Conservation (phyloP, 768 basidiomycete genomes). For the Pisolithus orientalis region DNA sequence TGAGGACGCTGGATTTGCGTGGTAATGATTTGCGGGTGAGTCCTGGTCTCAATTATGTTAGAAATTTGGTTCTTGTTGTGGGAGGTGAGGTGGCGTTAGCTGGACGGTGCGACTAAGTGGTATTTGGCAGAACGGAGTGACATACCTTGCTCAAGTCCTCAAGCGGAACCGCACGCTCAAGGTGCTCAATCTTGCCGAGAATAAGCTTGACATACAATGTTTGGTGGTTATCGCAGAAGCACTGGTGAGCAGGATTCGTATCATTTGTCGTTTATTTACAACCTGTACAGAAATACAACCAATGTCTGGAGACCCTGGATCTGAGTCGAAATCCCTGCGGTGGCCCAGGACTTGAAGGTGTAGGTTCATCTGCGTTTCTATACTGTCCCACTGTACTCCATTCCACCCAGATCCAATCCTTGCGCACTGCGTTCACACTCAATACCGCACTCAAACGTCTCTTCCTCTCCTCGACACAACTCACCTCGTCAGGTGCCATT, state of each 20-base stretch:
- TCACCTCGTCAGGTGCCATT: slow-evolving; percentile 84
- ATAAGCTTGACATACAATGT: slow-evolving; percentile 81
- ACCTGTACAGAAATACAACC: slow-evolving; percentile 79
- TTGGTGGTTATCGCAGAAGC: slow-evolving; percentile 83
- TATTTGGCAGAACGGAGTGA: slow-evolving; percentile 55
- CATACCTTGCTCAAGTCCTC: slow-evolving; percentile 89
- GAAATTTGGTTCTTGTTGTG: neutral
- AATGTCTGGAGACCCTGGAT: slow-evolving; percentile 89
- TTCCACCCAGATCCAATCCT: slow-evolving; percentile 59
- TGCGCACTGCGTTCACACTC: slow-evolving; percentile 89
- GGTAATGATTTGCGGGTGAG: slow-evolving; percentile 89
- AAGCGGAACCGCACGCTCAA: slow-evolving; percentile 95
- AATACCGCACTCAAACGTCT: slow-evolving; percentile 89
- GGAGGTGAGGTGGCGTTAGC: neutral
- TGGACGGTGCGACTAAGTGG: neutral
- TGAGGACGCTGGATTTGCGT: slow-evolving; percentile 85
- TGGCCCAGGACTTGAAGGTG: slow-evolving; percentile 86
- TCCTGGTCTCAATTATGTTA: slow-evolving; percentile 4
- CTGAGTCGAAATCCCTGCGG: slow-evolving; percentile 90
- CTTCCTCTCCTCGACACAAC: slow-evolving; percentile 78
- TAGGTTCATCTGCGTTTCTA: slow-evolving; percentile 32
- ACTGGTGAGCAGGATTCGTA: slow-evolving; percentile 46
- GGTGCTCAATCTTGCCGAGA: slow-evolving; percentile 90
- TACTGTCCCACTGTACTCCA: neutral
- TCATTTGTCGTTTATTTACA: neutral